Percentiles rank a stretch among this genome's conserved stretches.
These are phyloP conservation scores for Hortaea werneckii DNA, from an alignment of 2,329 filamentous ascomycete species.

Conservation along the genomic window DNA sequence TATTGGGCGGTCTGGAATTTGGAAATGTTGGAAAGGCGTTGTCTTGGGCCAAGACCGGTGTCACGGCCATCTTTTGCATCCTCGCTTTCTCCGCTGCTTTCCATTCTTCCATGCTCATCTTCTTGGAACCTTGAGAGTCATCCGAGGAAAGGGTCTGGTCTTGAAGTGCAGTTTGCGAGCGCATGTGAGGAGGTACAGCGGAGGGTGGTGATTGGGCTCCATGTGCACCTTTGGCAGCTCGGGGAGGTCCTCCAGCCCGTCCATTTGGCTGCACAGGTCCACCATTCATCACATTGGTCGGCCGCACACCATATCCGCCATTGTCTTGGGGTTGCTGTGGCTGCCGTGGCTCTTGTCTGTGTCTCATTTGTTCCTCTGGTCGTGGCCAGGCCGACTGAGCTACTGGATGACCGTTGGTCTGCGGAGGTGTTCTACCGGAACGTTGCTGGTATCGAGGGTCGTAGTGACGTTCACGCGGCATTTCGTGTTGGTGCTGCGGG, in stretches of 20 bases:
- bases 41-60: slow-evolving; percentile 25
- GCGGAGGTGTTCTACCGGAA: slow-evolving; percentile 10
- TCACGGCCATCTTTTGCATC: slow-evolving; percentile 16
- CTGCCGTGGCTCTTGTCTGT: neutral
- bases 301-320: too few species aligned
- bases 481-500: neutral
- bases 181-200: too few species aligned
- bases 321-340: neutral
- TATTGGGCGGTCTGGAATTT: slow-evolving; percentile 2
- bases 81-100: slow-evolving; percentile 23
- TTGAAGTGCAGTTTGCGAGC: too few species aligned
- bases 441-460: slow-evolving; percentile 19
- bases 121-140: slow-evolving; percentile 6
- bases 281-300: too few species aligned
- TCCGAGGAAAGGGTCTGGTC: too few species aligned
- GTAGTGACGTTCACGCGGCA: slow-evolving; percentile 2
- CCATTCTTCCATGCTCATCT: slow-evolving; percentile 25
- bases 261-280: too few species aligned
- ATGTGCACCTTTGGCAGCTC: neutral
- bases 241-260: too few species aligned
- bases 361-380: neutral
- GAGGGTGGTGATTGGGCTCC: neutral
- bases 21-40: slow-evolving; percentile 41
- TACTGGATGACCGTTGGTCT: neutral
- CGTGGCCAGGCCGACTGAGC: neutral